Conservation (phyloP, 805 yeast genomes). For the Myxozyma mucilagina region DNA sequence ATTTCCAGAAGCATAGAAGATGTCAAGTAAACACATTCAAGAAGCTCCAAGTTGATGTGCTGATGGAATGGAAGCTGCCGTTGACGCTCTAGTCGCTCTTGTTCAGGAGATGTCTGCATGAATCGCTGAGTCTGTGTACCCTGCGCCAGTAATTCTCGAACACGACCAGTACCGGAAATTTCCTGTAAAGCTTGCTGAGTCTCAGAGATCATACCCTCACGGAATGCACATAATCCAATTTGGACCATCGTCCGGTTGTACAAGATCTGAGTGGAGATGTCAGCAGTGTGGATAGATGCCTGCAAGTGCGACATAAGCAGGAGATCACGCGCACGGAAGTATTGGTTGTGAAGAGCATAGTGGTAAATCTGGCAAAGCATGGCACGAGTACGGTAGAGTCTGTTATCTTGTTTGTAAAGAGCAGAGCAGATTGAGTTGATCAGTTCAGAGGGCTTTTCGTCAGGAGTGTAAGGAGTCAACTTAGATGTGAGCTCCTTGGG, state of each 20-base stretch:
- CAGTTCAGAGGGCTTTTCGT: slow-evolving; percentile 52
- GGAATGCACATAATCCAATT: slow-evolving; percentile 93
- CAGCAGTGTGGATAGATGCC: slow-evolving; percentile 78
- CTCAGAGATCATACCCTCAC: slow-evolving; percentile 81
- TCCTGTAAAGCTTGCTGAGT: slow-evolving; percentile 85
- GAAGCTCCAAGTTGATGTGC: slow-evolving; percentile 93
- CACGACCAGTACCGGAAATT: slow-evolving; percentile 78
- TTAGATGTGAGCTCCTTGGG: slow-evolving; percentile 40
- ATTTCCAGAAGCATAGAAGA: slow-evolving; percentile 86
- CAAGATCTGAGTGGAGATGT: slow-evolving; percentile 81
- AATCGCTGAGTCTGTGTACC: slow-evolving; percentile 66
- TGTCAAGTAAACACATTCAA: slow-evolving; percentile 92
- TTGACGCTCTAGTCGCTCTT: slow-evolving; percentile 58
- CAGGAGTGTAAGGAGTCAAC: slow-evolving; percentile 42
- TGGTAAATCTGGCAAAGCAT: slow-evolving; percentile 83
- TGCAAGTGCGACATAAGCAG: slow-evolving; percentile 83
- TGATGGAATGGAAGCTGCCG: slow-evolving; percentile 94
- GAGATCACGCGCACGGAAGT: slow-evolving; percentile 82
- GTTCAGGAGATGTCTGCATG: slow-evolving; percentile 48
- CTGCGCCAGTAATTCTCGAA: slow-evolving; percentile 92
- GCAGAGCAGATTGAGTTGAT: slow-evolving; percentile 65
- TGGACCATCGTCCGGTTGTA: slow-evolving; percentile 96
- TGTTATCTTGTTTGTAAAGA: slow-evolving; percentile 65
- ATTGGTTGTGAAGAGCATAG: slow-evolving; percentile 85
- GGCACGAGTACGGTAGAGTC: slow-evolving; percentile 76